Base-by-base conservation (phyloP, 2,329 filamentous ascomycete species). In the Trichoderma koningiopsis region DNA sequence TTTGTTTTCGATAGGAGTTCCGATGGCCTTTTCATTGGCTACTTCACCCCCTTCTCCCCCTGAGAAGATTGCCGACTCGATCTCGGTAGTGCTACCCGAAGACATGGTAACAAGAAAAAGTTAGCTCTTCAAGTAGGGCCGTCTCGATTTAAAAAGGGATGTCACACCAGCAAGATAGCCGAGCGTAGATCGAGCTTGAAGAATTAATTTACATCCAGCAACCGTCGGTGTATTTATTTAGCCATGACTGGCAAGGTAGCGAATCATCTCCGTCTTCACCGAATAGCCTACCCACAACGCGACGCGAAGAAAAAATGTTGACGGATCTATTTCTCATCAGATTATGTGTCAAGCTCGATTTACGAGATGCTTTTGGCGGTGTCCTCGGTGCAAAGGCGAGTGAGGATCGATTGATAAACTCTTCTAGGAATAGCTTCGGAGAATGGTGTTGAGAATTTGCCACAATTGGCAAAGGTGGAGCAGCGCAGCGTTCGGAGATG, bases 41-140 rank as follows among this genome's bases (percentile, higher is more conserved):
- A 16, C 40, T 43, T 43, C 40, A 43, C 19, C 40, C 7, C 19
- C 40, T 43, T 43, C 16, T 19, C 37, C 55, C 37, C 40, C 24
- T 57, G 52, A 57, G 35, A 65, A 57, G 35, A 57, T 57, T 47
- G 37, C 63, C 63, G 63, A 66, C 29, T 66, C 53, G 63, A 66
- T 58, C 53, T 66, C 62, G 49, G 52, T 66, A 22, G 29, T 66
- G 63, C 63, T 57, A 58, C 33, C 40, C 29, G 64, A 59, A 37
- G 53, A 37, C 55, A 67, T 67, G 64, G 40, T 31, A 29, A 31
- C 40, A 37, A 66, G 27, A 52, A 11, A n/a, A 24, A 31, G 22
- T 29, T 33, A 29, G 22, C 27, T 33, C 64, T 19, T 16, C 27
- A 27, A 43, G 27, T 56, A 64, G 24, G 33, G 16, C 22, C 2